Base-by-base conservation (phyloP, 1,284 basidiomycete species). In the Melampsora americana region DNA sequence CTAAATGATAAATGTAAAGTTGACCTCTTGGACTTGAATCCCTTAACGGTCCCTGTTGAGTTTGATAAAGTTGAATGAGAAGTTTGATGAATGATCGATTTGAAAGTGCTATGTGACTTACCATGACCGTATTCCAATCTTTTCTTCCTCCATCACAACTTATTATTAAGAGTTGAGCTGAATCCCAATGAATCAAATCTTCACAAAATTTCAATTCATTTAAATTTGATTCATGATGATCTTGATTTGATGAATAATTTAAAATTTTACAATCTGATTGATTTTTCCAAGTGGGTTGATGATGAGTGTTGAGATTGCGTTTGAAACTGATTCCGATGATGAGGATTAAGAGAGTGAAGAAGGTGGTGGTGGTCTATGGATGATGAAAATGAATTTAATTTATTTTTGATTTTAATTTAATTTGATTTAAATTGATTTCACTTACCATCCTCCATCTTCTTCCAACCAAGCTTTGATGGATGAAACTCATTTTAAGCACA, bases 51-150 rank as follows among this genome's bases (percentile, higher is more conserved):
- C 88, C 88, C 81, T 81, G 50, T 42, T 23, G n/a, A n/a, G 53
- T n/a, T 16, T 39, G 32, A 62, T 35, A 28, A 68, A 20, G 6
- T n/a, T 61, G 28, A 20, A 61, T 32, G 44, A 59, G 26, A 70
- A 53, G 64, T n/a, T n/a, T n/a, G n/a, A n/a, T n/a, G 14, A 68
- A 46, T 3, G 18, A 32, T n/a, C 35, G 16, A 23, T 28, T 28
- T 11, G 30, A 30, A n/a, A 11, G 2, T 9, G 62, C 12, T 39
- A 3, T 16, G 26, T 3, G 18, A 32, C n/a, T n/a, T 18, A 81
- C 81, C 86, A 89, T 88, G 73, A 89, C 87, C 11, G 88, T 89
- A 80, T 89, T 89, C 88, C 88, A 89, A 61, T 84, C 81, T 69
- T 84, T 84, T 0, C 88, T 83, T 64, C 84, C 85, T 1, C 86